Conservation (phyloP, 495 filamentous ascomycete genomes). For the Neurospora sublineolata region DNA sequence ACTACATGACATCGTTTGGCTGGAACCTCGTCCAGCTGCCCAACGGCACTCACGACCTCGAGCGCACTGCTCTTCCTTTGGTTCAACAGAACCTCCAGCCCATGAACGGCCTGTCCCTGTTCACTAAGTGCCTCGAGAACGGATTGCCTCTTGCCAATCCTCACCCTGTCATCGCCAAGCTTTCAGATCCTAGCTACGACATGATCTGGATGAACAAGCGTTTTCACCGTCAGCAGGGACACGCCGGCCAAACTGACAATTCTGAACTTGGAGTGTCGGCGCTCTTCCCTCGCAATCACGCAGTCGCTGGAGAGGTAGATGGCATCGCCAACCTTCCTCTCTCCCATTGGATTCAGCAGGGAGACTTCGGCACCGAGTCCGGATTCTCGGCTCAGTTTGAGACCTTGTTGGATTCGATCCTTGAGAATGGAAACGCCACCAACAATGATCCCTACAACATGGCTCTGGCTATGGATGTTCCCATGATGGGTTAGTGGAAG, state of each 20-base stretch:
- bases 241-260: background rate
- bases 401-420: background rate
- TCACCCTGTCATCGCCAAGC: constrained; percentile 9
- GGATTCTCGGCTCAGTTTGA: background rate
- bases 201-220: constrained; percentile 16
- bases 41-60: constrained; percentile 10
- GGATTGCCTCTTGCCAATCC: constrained; percentile 16
- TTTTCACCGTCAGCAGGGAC: background rate
- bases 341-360: background rate
- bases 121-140: constrained; percentile 11
- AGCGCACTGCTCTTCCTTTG: constrained; percentile 2
- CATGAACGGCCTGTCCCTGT: constrained; percentile 15
- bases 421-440: background rate
- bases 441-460: background rate
- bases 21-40: constrained; percentile 10
- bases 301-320: background rate
- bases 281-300: background rate
- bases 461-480: background rate
- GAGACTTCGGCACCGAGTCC: background rate
- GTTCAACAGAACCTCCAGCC: constrained; percentile 10
- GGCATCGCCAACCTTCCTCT: background rate
- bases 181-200: constrained; percentile 12
- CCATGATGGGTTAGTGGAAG: background rate
- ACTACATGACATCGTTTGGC: constrained; percentile 13
- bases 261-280: background rate